A percentile compares a stretch with the other conserved stretches of the same genome.
Evolutionary conservation across 371 early-diverging fungal species (phyloP).

Genomic region (Blakeslea trispora): DNA sequence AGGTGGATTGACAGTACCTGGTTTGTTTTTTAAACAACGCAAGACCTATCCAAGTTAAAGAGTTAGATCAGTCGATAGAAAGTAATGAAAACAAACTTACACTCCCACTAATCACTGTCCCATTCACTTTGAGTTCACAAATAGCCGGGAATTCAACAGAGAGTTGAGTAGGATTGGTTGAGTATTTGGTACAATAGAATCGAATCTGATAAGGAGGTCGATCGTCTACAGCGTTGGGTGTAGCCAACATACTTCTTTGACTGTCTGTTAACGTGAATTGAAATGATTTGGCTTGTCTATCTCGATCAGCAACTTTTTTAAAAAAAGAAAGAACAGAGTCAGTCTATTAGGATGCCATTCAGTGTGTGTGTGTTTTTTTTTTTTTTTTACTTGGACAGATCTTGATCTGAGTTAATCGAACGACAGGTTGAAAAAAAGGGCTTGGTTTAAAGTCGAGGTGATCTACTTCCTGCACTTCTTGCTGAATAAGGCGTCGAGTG

Average conservation of each 20-base stretch:
- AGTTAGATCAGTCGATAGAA: no score
- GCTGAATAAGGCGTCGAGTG: no score
- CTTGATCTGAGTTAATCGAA: conserved; percentile 25
- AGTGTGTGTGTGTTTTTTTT: background rate
- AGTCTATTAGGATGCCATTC: no score
- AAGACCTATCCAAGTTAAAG: conserved; percentile 36
- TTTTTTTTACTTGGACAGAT: conserved; percentile 33
- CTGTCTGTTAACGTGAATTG: conserved; percentile 18
- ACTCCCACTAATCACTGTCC: conserved; percentile 36
- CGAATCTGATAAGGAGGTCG: conserved; percentile 21
- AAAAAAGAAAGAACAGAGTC: no score
- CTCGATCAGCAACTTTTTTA: conserved; percentile 12
- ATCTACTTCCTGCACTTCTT: background rate
- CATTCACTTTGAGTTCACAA: conserved; percentile 55
- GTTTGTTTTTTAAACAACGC: conserved; percentile 60
- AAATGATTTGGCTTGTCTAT: conserved; percentile 12
- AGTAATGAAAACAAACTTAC: no score
- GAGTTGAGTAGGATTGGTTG: background rate
- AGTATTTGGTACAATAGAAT: conserved; percentile 26
- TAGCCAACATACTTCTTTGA: conserved; percentile 8
- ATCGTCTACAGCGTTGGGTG: conserved; percentile 8
- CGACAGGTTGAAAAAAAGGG: conserved; percentile 37
- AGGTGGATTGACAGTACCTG: conserved; percentile 64
- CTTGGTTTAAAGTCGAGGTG: conserved; percentile 30
- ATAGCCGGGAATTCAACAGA: conserved; percentile 48